Base-by-base conservation (phyloP, 106 monocot genomes). In the Iris macrosiphon region DNA sequence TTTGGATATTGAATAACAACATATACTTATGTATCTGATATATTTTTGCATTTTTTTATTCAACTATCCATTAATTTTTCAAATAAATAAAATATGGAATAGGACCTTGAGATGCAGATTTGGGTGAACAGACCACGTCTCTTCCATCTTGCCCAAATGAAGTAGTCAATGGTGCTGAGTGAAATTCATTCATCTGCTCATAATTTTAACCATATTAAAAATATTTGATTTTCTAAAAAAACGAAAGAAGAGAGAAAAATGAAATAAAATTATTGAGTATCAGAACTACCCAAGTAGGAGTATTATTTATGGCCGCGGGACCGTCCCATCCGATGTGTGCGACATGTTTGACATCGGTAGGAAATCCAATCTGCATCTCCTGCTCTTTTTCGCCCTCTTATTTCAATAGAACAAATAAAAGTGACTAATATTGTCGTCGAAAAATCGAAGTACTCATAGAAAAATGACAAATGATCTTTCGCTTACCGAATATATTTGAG, bases 401-500 rank as follows among this genome's bases (percentile, higher is more conserved):
- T n/a, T n/a, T n/a, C 6, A 45, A 25, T 13, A 14, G 47, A 4
- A 39, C 0, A 55, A 32, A 32, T 39, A 26, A 52, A 27, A 48
- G 2, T 13, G 19, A 22, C 6, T 10, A 5, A 26, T 16, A 8
- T 3, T 6, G 12, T 7, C 10, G 19, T 25, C 10, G 4, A 24
- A 45, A 8, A 46, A 20, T 1, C 20, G 33, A 46, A 24, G 17
- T 14, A 45, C 3, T 16, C 9, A 29, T 11, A 49, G 0, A 17
- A 28, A 0, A 49, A 12, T 16, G 9, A 1, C 7, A 3, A 60
- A 30, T 3, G 23, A 30, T n/a, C 6, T 32, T 22, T 32, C 18
- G 3, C 52, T 31, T 59, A 92, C 91, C 91, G 29, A 92, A 86
- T 59, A 92, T 76, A 16, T 86, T 74, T 9, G 86, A 66, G 45